These are phyloP conservation scores for Warburgia ugandensis DNA, from an alignment of 164 flowering plant genomes.

Conservation along the genomic window DNA sequence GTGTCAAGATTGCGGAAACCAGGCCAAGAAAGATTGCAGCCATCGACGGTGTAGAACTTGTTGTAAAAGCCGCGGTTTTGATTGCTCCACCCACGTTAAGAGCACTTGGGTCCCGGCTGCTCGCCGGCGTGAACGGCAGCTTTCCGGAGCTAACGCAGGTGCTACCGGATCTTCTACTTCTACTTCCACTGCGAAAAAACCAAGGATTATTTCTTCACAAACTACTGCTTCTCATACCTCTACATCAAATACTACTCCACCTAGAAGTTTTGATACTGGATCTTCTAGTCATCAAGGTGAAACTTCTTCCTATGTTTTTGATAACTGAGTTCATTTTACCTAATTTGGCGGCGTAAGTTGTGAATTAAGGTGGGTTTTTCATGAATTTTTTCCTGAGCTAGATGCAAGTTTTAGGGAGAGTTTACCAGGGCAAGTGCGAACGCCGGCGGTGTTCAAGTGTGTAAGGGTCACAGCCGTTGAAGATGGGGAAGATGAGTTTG, in stretches of 20 bases:
- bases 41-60: constrained; percentile 91
- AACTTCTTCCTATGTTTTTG: not conserved
- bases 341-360: not conserved
- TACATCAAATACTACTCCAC: constrained; percentile 81
- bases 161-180: constrained; percentile 48
- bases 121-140: constrained; percentile 71
- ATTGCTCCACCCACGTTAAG: constrained; percentile 84
- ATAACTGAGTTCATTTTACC: not conserved
- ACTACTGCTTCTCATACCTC: constrained; percentile 81
- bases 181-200: constrained; percentile 66
- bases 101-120: constrained; percentile 98
- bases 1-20: constrained; percentile 94
- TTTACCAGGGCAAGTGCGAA: constrained; percentile 73
- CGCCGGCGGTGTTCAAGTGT: constrained; percentile 88
- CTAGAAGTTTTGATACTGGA: constrained; percentile 79
- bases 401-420: constrained; percentile 64
- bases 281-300: constrained; percentile 44
- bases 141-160: constrained; percentile 24
- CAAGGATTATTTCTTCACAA: constrained; percentile 55
- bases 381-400: constrained; percentile 10
- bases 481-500: constrained; percentile 85
- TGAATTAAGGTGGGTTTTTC: constrained; percentile 2
- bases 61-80: constrained; percentile 85
- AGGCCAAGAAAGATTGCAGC: constrained; percentile 87
- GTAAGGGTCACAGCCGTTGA: constrained; percentile 81